Base-by-base conservation (phyloP, 176 grass and related monocot species). In the Guadua angustifolia region DNA sequence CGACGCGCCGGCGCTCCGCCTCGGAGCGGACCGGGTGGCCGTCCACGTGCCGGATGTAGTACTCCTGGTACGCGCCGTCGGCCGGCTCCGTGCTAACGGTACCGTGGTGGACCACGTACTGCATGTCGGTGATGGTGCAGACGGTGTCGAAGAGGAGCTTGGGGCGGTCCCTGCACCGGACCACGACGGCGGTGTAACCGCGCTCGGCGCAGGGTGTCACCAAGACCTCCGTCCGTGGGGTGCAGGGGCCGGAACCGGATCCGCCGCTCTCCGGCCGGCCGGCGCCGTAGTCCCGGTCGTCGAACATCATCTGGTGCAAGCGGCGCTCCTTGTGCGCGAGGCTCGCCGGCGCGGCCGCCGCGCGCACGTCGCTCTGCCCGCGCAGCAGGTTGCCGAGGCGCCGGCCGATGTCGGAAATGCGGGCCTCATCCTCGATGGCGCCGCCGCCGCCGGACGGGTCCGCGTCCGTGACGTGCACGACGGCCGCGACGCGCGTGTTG, bases 91-190 rank as follows among this genome's bases (percentile, higher is more conserved):
- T 16, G 74, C 65, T 68, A 2, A 94, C 92, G 11, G 92, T 84
- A 63, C 92, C 95, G 65, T 97, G 95, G 62, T 89, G 91, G 17
- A 97, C 88, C 10, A 92, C 95, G 60, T 94, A 97, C 56, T 83
- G 22, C 95, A 94, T 97, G 85, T 97, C 95, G 1, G 95, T 97
- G 57, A 97, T 91, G 2, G 95, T 94, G 86, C 95, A 97, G 13
- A 97, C 78, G 0, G 86, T 92, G 82, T 97, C 95, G 85, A 94
- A 97, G n/a, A 97, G 86, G 66, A 97, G 95, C 84, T 97, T 97
- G 0, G 88, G 75, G 10, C 95, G 88, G 87, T 97, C 95, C 5
- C 75, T 79, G 53, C 86, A 94, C 78, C 90, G 82, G 4, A 97
- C 66, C n/a, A 92, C 88, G 18, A 97, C 90, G 2, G 86, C 84